Base-by-base conservation (phyloP, 2,329 filamentous ascomycete species). In the Aspergillus calidoustus region DNA sequence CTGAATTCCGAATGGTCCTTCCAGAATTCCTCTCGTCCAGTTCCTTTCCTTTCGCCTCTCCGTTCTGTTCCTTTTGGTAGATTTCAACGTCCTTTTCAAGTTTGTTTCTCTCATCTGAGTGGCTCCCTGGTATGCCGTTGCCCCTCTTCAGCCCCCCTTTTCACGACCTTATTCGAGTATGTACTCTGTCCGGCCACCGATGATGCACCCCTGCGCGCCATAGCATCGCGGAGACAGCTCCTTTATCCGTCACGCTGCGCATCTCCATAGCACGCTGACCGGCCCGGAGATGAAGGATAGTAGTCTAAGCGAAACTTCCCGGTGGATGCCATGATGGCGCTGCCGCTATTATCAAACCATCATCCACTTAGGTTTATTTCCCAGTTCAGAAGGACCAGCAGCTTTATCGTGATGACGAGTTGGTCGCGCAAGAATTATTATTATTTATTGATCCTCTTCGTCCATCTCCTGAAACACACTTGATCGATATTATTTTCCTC, bases 201-300 rank as follows among this genome's bases (percentile, higher is more conserved):
- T 50, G 54, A 53, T 64, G 58, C 59, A 66, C 65, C 68, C 68
- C 68, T 70, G 68, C 59, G 66, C 62, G 67, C 63, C 62, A 64
- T 66, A 63, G 60, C 61, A 64, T 67, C 59, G 54, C 52, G 51
- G 59, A 60, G 56, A 61, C 41, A 56, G 51, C 38, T 52, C 41
- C 49, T 50, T 60, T 54, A 48, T 64, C 61, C 60, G 51, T 64
- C 64, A 59, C 64, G 47, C 63, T 58, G 63, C 55, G 50, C 55
- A 64, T 64, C 49, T 48, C 58, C 65, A 69, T 61, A 60, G 61
- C 64, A 64, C 62, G 57, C 43, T 63, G 47, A 53, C 59, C 66
- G 61, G 60, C 13, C 61, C 68, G 68, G 68, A 69, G 64, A 70
- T 71, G 69, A 68, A 71, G 66, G 66, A 68, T 64, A 59, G 60